These are phyloP conservation scores for Thermoascus crustaceus DNA, from an alignment of 2,329 filamentous ascomycete species.

Conservation along the genomic window DNA sequence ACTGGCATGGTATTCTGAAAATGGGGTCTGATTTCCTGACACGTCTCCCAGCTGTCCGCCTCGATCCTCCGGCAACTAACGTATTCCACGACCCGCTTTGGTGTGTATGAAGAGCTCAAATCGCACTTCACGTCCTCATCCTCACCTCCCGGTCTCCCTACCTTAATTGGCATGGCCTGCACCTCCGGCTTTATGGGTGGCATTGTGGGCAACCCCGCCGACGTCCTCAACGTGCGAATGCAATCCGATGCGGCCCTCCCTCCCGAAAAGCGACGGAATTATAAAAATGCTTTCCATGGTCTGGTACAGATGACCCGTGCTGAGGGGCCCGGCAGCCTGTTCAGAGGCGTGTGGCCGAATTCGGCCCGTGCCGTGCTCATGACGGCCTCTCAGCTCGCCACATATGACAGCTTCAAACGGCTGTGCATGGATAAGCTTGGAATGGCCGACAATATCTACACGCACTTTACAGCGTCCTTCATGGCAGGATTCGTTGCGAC, in stretches of 20 bases:
- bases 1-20: neutral
- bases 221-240: constrained; percentile 97
- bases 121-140: constrained; percentile 50
- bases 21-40: neutral
- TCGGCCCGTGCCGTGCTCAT: constrained; percentile 56
- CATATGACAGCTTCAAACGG: constrained; percentile 57
- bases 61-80: constrained; percentile 89
- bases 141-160: constrained; percentile 56
- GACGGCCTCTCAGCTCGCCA: constrained; percentile 56
- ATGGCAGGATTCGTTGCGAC: constrained; percentile 59
- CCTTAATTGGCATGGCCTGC: constrained; percentile 75
- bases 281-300: constrained; percentile 81
- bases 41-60: constrained; percentile 63
- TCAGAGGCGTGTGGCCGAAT: constrained; percentile 65
- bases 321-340: constrained; percentile 69
- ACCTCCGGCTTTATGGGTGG: constrained; percentile 82
- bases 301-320: constrained; percentile 77
- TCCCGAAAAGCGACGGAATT: constrained; percentile 66
- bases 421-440: constrained; percentile 44
- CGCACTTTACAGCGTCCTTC: constrained; percentile 56
- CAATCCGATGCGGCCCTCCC: constrained; percentile 83
- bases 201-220: constrained; percentile 84
- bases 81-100: constrained; percentile 94
- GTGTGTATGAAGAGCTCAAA: constrained; percentile 92
- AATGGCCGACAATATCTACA: constrained; percentile 49